These are phyloP conservation scores for Microascus cirrosus DNA, from an alignment of 2,329 filamentous ascomycete genomes.

Conservation along the genomic window DNA sequence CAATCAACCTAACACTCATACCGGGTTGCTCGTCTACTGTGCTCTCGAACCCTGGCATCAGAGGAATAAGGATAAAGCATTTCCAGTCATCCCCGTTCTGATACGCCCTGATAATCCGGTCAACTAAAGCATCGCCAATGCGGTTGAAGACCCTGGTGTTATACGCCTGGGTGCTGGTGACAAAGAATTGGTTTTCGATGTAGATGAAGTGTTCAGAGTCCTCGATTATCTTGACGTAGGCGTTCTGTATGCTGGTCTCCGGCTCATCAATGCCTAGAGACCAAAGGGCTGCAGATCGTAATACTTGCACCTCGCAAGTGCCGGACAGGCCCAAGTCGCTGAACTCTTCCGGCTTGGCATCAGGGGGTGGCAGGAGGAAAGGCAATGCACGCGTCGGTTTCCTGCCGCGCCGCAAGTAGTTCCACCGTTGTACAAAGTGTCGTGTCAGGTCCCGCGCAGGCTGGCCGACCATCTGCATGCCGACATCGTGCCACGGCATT, in stretches of 20 bases:
- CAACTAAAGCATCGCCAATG: slow-evolving; percentile 88
- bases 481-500: slow-evolving; percentile 98
- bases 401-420: slow-evolving; percentile 84
- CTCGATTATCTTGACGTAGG: slow-evolving; percentile 89
- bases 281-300: slow-evolving; percentile 85
- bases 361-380: slow-evolving; percentile 84
- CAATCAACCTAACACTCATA: slow-evolving; percentile 86
- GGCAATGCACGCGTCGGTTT: slow-evolving; percentile 90
- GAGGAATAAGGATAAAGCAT: slow-evolving; percentile 77
- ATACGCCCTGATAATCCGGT: slow-evolving; percentile 77
- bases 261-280: slow-evolving; percentile 80
- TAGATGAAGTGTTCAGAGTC: slow-evolving; percentile 96
- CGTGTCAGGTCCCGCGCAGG: slow-evolving; percentile 87
- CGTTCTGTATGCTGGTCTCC: slow-evolving; percentile 91
- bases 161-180: slow-evolving; percentile 83
- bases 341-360: slow-evolving; percentile 77
- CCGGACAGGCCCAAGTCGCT: slow-evolving; percentile 81
- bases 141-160: slow-evolving; percentile 81
- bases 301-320: slow-evolving; percentile 91
- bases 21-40: slow-evolving; percentile 90
- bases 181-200: slow-evolving; percentile 98
- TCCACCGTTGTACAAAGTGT: slow-evolving; percentile 97
- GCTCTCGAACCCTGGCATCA: slow-evolving; percentile 98
- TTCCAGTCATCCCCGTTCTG: slow-evolving; percentile 83
- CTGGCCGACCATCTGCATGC: slow-evolving; percentile 95